These are phyloP conservation scores for Xylariaceae sp. DNA, from an alignment of 2,329 filamentous ascomycete genomes.

Conservation along the genomic window DNA sequence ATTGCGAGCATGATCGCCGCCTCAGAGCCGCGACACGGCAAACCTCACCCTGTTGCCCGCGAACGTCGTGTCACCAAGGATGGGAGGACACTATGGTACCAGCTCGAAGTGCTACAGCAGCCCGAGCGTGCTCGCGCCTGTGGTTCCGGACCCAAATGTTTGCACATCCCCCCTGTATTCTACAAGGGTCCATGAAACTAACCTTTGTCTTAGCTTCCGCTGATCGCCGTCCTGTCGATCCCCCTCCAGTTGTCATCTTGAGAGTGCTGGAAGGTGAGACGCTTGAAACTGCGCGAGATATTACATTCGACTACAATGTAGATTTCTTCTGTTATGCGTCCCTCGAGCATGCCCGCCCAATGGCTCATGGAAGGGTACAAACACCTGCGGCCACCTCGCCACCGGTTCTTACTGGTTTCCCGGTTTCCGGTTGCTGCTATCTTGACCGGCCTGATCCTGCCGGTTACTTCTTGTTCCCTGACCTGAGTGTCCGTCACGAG, in stretches of 20 bases:
- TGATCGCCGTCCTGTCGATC: constrained; percentile 88
- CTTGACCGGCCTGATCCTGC: constrained; percentile 74
- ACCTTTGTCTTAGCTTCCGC: constrained; percentile 56
- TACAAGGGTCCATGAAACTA: constrained; percentile 1
- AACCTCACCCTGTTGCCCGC: constrained; percentile 22
- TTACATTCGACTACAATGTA: constrained; percentile 88
- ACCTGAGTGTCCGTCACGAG: constrained; percentile 92
- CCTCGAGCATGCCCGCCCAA: constrained; percentile 75
- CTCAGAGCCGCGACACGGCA: constrained; percentile 17
- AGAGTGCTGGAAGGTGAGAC: constrained; percentile 72
- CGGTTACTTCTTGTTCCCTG: constrained; percentile 97
- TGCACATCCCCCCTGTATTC: constrained; percentile 2
- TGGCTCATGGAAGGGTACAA: constrained; percentile 74
- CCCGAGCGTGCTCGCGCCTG: constrained; percentile 92
- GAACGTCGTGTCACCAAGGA: constrained; percentile 59
- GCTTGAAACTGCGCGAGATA: constrained; percentile 57
- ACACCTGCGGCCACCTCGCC: constrained; percentile 62
- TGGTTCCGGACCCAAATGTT: constrained; percentile 92
- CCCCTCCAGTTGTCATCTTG: constrained; percentile 88
- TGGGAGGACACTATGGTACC: constrained; percentile 74
- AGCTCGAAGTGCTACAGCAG: constrained; percentile 83
- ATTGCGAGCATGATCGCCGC: constrained; percentile 24
- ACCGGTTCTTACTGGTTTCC: constrained; percentile 87
- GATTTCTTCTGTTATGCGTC: constrained; percentile 98
- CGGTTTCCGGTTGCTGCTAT: constrained; percentile 93